Conservation (phyloP, 176 grass and related monocot genomes). For the Secale cereale region DNA sequence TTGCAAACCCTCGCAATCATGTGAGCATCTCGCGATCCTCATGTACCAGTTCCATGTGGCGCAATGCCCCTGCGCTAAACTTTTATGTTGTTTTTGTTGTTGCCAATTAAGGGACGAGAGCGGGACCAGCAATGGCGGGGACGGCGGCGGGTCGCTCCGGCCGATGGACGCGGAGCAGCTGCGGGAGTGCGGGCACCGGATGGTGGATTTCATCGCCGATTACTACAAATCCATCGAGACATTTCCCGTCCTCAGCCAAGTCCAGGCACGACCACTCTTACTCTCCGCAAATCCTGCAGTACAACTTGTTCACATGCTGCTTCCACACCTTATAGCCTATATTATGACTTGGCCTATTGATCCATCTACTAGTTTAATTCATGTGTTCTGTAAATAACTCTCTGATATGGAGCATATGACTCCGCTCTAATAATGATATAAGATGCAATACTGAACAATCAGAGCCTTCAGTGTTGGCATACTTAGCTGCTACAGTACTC, state of each 20-base stretch:
- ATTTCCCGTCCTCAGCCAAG: constrained; percentile 79
- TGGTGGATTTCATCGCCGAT: constrained; percentile 78
- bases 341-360: neutral
- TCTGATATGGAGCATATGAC: neutral
- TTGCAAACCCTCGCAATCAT: constrained; percentile 6
- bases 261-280: constrained; percentile 35
- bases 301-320: neutral
- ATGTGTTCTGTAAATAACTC: neutral
- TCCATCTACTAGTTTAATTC: neutral
- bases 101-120: constrained; percentile 15
- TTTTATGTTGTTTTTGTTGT: constrained; percentile 16
- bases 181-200: constrained; percentile 62
- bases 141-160: constrained; percentile 16
- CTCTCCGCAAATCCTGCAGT: neutral
- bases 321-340: neutral
- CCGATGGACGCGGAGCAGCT: constrained; percentile 79
- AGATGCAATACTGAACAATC: neutral
- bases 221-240: constrained; percentile 66
- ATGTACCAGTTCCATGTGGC: neutral
- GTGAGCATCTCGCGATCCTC: neutral
- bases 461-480: neutral
- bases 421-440: neutral
- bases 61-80: neutral
- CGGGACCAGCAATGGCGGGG: neutral
- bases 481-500: neutral